Evolutionary conservation across 148 eudicot species (phyloP).

Genomic region (Nepenthes mirabilis): DNA sequence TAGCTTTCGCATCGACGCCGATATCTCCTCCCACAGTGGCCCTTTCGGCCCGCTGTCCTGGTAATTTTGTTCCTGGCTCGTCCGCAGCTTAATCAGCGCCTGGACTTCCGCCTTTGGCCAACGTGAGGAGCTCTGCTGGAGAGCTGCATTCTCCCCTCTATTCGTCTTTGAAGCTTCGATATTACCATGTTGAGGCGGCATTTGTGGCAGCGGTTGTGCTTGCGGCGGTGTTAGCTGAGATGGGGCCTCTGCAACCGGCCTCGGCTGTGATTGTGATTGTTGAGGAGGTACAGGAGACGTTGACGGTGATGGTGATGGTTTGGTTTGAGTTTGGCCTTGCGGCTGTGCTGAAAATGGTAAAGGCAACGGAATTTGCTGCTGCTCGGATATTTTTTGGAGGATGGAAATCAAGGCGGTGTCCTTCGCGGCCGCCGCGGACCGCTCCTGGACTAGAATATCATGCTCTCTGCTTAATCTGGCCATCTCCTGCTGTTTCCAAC

Average conservation of each 20-base stretch:
- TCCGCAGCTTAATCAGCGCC: constrained; percentile 4
- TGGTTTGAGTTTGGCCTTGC: neutral
- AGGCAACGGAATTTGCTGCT: constrained; percentile 1
- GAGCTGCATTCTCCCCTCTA: neutral
- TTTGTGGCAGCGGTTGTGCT: neutral
- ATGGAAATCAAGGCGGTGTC: constrained; percentile 10
- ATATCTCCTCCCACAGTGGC: constrained; percentile 8
- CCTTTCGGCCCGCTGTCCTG: constrained; percentile 3
- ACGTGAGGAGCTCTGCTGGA: neutral
- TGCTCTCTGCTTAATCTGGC: constrained; percentile 11
- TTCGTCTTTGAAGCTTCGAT: neutral
- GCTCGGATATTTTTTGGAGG: constrained; percentile 11
- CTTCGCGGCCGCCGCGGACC: constrained; percentile 9
- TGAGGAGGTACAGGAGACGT: neutral
- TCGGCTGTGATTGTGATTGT: neutral
- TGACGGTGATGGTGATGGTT: neutral
- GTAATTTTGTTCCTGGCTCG: neutral
- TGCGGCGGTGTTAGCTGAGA: neutral
- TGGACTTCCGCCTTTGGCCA: constrained; percentile 4
- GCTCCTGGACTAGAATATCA: constrained; percentile 7
- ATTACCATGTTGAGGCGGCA: neutral
- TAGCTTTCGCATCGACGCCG: constrained; percentile 3
- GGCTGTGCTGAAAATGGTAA: neutral
- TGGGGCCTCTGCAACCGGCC: neutral
- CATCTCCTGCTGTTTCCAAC: constrained; percentile 13